Evolutionary conservation across 2,329 filamentous ascomycete genomes (phyloP).

Genomic region (Diaporthe vexans): DNA sequence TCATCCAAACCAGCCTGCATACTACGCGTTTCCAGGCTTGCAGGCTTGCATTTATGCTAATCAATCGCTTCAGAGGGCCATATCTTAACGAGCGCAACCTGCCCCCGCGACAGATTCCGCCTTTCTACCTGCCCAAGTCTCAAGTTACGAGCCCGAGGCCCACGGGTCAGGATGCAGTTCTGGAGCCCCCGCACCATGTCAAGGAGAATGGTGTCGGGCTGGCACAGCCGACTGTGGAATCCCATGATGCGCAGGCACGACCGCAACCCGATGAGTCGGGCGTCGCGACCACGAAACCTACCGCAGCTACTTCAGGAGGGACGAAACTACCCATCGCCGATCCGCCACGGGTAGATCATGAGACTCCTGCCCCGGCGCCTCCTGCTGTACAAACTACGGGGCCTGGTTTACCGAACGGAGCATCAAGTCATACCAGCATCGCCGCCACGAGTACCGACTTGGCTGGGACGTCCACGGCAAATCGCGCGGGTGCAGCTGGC

Average conservation of each 20-base stretch:
- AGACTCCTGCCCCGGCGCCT: neutral
- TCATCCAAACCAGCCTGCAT: constrained; percentile 42
- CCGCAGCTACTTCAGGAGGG: constrained; percentile 12
- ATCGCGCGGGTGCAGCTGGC: constrained; percentile 18
- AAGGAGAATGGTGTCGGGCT: constrained; percentile 13
- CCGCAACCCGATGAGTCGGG: constrained; percentile 16
- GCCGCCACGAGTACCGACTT: neutral
- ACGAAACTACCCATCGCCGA: neutral
- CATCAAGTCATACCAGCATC: neutral
- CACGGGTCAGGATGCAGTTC: neutral
- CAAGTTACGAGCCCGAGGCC: neutral
- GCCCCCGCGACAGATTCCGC: constrained; percentile 42
- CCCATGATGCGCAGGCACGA: constrained; percentile 1
- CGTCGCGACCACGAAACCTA: constrained; percentile 23
- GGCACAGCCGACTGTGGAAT: constrained; percentile 8
- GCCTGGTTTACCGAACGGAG: constrained; percentile 3
- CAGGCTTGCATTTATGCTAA: constrained; percentile 44
- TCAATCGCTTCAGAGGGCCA: constrained; percentile 41
- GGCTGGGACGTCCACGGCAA: neutral
- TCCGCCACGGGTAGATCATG: constrained; percentile 7
- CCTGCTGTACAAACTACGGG: neutral
- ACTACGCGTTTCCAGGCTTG: constrained; percentile 43
- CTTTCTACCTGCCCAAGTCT: constrained; percentile 28
- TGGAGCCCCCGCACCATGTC: constrained; percentile 1
- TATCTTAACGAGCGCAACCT: constrained; percentile 42